phyloP scores from a whole-genome alignment of 2,329 filamentous ascomycete genomes.

The Sclerotinia borealis region DNA sequence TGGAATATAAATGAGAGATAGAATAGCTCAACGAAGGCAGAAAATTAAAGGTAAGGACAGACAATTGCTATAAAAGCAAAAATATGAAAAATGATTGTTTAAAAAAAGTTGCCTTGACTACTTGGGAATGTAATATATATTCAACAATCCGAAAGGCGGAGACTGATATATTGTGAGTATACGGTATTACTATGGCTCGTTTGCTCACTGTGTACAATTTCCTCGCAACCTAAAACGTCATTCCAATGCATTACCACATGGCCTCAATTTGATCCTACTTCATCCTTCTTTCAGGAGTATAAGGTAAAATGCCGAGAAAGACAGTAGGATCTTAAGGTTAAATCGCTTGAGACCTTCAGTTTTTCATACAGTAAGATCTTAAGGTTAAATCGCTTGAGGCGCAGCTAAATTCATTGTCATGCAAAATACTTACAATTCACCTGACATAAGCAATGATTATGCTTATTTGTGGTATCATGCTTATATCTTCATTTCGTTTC shows the following conservation, averaged over 20 bases:
- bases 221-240: not conserved
- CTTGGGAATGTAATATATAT: not conserved
- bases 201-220: constrained; percentile 3
- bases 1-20: not conserved
- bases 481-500: constrained; percentile 4
- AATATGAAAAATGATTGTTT: not conserved
- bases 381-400: not conserved
- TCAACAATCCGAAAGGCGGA: not conserved
- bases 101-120: not conserved
- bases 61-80: not conserved
- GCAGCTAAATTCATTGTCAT: not conserved
- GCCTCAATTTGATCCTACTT: not conserved
- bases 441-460: not conserved
- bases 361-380: constrained; percentile 4
- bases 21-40: not conserved
- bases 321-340: not conserved
- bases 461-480: not conserved
- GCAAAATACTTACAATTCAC: not conserved
- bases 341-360: not conserved
- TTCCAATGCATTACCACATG: not conserved
- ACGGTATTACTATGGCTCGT: not conserved
- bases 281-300: not conserved
- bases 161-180: not conserved
- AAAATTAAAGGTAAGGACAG: not conserved
- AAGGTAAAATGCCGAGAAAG: not conserved